Base-by-base conservation (phyloP, 305 asterid genomes). In the Euphrasia arctica region DNA sequence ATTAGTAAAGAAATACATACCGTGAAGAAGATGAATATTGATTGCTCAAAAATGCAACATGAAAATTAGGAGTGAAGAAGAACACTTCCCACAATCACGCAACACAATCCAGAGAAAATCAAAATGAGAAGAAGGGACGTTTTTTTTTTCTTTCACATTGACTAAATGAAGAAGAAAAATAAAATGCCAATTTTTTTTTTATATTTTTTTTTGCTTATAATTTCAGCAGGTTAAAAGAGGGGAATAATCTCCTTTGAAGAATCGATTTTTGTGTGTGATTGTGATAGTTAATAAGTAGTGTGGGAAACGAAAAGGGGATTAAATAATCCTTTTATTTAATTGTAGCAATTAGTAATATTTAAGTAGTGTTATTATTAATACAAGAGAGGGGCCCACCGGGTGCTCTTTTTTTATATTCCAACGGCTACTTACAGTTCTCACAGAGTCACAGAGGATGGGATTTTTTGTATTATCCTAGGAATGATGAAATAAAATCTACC, bases 401-500 rank as follows among this genome's bases (percentile, higher is more conserved):
- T 67, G 74, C 50, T 22, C 64, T 51, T 63, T 54, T 51, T 63
- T 54, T 43, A 66, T 43, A 58, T 29, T 54, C 64, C 71, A 78
- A 83, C 89, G 85, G 89, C 82, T 83, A 78, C 41, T 32, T 60
- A 27, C 11, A 67, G 58, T 60, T 7, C 9, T 18, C 22, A 18
- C 22, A 28, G 34, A 28, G 36, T 18, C 22, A 18, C 22, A 28
- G 34, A 28, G 36, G 45, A 12, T 34, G 3, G 5, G 15, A 25
- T 8, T 5, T 12, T 22, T 47, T 36, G 43, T 36, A 36, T 7
- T 36, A 36, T 36, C 43, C 7, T 34, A 34, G 5, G 41, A 34
- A 34, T 34, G 41, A 34, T 34, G 6, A 18, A 18, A 18, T 18
- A 18, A 34, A 4, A 2, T 34, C 41, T 34, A 34, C 6, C 41